Base-by-base conservation (phyloP, 2,329 filamentous ascomycete species). In the Clonostachys rhizophaga region DNA sequence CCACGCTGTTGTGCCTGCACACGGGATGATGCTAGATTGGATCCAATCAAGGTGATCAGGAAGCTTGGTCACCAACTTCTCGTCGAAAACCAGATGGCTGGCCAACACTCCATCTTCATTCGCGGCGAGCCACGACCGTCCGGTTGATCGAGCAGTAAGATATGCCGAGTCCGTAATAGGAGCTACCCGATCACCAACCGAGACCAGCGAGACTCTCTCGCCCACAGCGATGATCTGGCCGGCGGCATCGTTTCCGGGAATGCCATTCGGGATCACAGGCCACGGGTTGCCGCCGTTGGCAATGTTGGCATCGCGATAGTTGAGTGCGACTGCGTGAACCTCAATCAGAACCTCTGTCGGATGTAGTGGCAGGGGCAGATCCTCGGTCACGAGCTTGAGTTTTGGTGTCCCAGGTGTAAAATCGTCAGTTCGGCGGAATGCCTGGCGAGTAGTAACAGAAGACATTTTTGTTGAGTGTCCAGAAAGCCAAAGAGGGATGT, bases 1-100 rank as follows among this genome's bases (percentile, higher is more conserved):
- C 68, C 71, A 75, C 2, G 72, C 71, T 0, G 71, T 75, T 0
- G 66, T 59, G 1, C 68, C 72, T 17, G 72, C 70, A 37, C 69
- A 74, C 1, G 69, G 69, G 13, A 75, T 60, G 2, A 63, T 63
- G 9, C 57, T 55, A 3, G 67, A 65, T 4, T 63, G 52, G 1
- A 57, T 48, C 63, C 65, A 72, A 35, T 61, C 53, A 16, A 74
- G 53, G 45, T 72, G 57, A 0, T 46, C 46, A 0, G 70, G 70
- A 1, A 72, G 45, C 42, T 64, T 67, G 24, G 52, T 57, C 5
- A 74, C 42, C 10, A 57, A 52, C 35, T 56, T 51, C 50, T 72
- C 67, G 20, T 71, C 63, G 45, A 69, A 72, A 1, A 72, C 54
- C 2, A 72, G 14, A 50, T 69, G 58, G 33, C 66, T 61, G 1